A percentile compares a stretch with the other conserved stretches of the same genome.
Conservation (phyloP, 495 filamentous ascomycete genomes). For the Cudoniella acicularis region DNA sequence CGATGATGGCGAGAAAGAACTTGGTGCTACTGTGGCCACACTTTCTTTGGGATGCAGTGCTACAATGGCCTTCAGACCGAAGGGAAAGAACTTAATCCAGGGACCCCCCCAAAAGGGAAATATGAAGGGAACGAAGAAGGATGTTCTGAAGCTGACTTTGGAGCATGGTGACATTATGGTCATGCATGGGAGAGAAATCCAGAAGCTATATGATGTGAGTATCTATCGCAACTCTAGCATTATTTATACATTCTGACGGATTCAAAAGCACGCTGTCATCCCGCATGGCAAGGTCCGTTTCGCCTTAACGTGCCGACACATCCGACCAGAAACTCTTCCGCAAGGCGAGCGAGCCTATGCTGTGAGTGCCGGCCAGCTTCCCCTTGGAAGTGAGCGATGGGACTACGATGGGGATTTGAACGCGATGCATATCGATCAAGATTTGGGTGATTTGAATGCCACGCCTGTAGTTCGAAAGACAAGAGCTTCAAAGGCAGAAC, state of each 20-base stretch:
- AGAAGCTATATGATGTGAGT: slow-evolving; percentile 67
- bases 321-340: slow-evolving; percentile 40
- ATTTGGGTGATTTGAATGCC: background rate
- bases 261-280: slow-evolving; percentile 51
- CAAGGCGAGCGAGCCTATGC: slow-evolving; percentile 28
- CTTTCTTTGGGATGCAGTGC: slow-evolving; percentile 69
- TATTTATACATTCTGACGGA: slow-evolving; percentile 15
- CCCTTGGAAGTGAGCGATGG: slow-evolving; percentile 23
- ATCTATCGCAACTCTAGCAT: background rate
- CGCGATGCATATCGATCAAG: background rate
- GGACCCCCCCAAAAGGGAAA: slow-evolving; percentile 14
- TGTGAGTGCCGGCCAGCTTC: slow-evolving; percentile 31
- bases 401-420: slow-evolving; percentile 19
- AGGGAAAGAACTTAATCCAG: slow-evolving; percentile 46
- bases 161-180: slow-evolving; percentile 78
- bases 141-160: slow-evolving; percentile 40
- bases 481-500: background rate
- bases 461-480: too few relatives aligned
- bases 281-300: slow-evolving; percentile 59
- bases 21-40: slow-evolving; percentile 74
- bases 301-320: slow-evolving; percentile 58
- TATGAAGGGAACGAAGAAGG: slow-evolving; percentile 23
- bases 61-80: slow-evolving; percentile 67
- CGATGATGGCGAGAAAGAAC: slow-evolving; percentile 74
- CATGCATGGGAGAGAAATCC: slow-evolving; percentile 73